Base-by-base conservation (phyloP, 495 filamentous ascomycete genomes). In the Hyaloscypha variabilis region DNA sequence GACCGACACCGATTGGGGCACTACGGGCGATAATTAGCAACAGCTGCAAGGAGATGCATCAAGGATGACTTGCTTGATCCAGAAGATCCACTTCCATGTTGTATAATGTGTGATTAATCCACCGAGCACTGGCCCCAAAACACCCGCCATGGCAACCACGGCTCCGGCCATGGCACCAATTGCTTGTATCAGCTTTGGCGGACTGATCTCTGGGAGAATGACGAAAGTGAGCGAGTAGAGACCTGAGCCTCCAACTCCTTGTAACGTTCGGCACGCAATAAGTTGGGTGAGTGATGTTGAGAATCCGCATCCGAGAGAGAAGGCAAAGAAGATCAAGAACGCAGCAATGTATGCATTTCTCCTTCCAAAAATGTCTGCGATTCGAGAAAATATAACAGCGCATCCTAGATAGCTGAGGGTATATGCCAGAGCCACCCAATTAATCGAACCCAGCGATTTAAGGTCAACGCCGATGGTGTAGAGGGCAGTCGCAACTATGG, bases 351-450 rank as follows among this genome's bases (percentile, higher is more conserved):
- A 81, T 6, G 81, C 80, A 57, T 74, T 67, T 55, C 79, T 77
- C 2, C 82, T 80, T 39, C 85, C 84, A 26, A 85, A 66, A 17
- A 86, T 72, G 65, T 87, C 85, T 53, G 80, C 82, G 10, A 85
- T 62, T 30, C 81, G 80, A 4, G 83, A 76, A 30, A 79, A 80
- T 30, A 87, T 73, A 1, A 84, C 78, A 3, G 69, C 65, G 54
- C 50, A 71, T 8, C 67, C 83, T 24, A 83, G 81, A 56, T 87
- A 86, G 2, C 79, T 85, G 50, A 87, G 67, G 17, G 87, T 71
- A 66, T 88, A 89, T 17, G 77, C 76, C 1, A 82, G 84, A 31
- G 87, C 77, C 17, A 89, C 76, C 86, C 85, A 88, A 49, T 64
- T 68, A 23, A 67, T 60, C 19, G 58, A 28, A 6, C 36, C 21